Conservation (phyloP, 2,329 filamentous ascomycete species). For the Coniochaeta pulveracea region DNA sequence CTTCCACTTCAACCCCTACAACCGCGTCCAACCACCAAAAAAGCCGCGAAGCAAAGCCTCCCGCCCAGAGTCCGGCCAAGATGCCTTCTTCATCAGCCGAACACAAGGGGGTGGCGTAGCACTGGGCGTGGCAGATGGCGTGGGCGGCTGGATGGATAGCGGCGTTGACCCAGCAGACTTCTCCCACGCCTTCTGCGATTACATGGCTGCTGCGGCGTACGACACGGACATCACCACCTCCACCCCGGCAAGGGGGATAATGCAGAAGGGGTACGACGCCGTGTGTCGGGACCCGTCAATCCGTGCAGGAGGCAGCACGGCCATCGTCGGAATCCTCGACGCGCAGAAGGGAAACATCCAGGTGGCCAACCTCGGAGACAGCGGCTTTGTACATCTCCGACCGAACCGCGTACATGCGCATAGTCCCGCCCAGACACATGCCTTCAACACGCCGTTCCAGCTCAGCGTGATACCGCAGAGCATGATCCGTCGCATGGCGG, state of each 20-base stretch:
- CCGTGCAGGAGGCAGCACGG: conserved; percentile 79
- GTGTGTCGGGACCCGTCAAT: conserved; percentile 66
- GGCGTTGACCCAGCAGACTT: conserved; percentile 93
- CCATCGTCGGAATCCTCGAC: conserved; percentile 67
- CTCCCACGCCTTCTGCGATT: conserved; percentile 83
- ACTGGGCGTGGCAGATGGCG: conserved; percentile 86
- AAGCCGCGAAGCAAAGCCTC: conserved; percentile 38
- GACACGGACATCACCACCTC: conserved; percentile 22
- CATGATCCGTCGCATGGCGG: conserved; percentile 66
- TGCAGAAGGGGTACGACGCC: conserved; percentile 76
- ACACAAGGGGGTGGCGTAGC: conserved; percentile 63
- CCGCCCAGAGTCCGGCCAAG: conserved; percentile 75
- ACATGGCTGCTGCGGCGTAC: conserved; percentile 74
- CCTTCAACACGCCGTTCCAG: conserved; percentile 96
- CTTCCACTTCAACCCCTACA: conserved; percentile 60
- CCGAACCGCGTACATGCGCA: conserved; percentile 75
- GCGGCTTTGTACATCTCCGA: conserved; percentile 79
- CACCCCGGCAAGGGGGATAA: conserved; percentile 55
- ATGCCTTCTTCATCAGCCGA: conserved; percentile 86
- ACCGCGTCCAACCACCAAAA: conserved; percentile 41
- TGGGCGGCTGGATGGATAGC: conserved; percentile 88
- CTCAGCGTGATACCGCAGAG: conserved; percentile 76
- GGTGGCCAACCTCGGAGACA: conserved; percentile 91
- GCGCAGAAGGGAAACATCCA: conserved; percentile 64
- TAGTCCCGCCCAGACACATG: conserved; percentile 83